phyloP scores from a whole-genome alignment of 2,329 filamentous ascomycete species.

The Fusarium sp. region DNA sequence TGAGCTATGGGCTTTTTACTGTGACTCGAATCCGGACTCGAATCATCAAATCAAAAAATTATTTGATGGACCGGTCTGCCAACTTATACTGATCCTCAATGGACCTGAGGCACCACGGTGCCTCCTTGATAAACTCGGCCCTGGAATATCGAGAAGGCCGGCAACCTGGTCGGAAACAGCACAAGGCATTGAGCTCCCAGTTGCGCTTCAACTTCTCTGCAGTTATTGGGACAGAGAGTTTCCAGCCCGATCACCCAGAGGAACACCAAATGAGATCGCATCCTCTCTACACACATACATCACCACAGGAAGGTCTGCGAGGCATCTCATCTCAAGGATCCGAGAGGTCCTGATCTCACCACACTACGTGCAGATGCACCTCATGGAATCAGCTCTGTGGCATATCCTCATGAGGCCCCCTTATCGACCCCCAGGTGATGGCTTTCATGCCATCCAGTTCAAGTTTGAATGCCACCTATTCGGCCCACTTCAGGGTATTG shows the following conservation, averaged over 20 bases:
- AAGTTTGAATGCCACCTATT: conserved; percentile 54
- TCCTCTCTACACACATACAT: conserved; percentile 50
- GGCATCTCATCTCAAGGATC: conserved; percentile 50
- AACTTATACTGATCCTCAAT: conserved; percentile 55
- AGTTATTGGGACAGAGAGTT: conserved; percentile 55
- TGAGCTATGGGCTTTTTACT: conserved; percentile 54
- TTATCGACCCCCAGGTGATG: conserved; percentile 51
- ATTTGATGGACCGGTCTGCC: conserved; percentile 56
- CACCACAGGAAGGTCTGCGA: conserved; percentile 49
- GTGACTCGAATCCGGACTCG: conserved; percentile 47
- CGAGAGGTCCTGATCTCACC: conserved; percentile 52
- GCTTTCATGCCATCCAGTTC: conserved; percentile 55
- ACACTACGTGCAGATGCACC: conserved; percentile 55
- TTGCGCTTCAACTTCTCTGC: conserved; percentile 55
- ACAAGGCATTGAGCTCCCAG: conserved; percentile 52
- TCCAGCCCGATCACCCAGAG: conserved; percentile 52
- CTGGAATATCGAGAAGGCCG: conserved; percentile 52
- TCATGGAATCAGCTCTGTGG: conserved; percentile 57
- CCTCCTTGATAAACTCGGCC: conserved; percentile 53
- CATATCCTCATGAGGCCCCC: conserved; percentile 52
- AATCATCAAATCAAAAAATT: conserved; percentile 52
- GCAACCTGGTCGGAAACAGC: conserved; percentile 52
- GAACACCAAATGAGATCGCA: conserved; percentile 54
- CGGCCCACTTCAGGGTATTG: conserved; percentile 47
- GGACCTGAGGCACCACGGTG: conserved; percentile 54